Evolutionary conservation across 2,329 filamentous ascomycete genomes (phyloP), one percentile per base, ranked within the genome.

Genomic region (Sclerotinia trifoliorum): DNA sequence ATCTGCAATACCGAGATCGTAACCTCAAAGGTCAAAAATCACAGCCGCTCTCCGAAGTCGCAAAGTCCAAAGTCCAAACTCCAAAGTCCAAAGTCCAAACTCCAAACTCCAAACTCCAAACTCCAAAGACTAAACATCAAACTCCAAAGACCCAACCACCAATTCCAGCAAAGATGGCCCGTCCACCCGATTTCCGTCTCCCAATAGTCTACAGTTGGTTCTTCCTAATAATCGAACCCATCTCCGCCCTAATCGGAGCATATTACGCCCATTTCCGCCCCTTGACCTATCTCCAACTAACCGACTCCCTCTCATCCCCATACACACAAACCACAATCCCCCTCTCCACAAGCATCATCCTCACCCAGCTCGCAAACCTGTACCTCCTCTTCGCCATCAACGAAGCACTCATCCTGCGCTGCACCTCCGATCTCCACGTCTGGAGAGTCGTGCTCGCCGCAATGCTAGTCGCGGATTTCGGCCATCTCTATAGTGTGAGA

Each of bases 321-420:
- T 62, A 69, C 39, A 52, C 67, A 51, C 17, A 17, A 11, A 21
- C 26, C 42, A 65, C 65, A 19, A 57, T 89, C 8, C 86, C 90
- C 1, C 79, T 84, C 48, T 84, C 83, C 52, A 90, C 89, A 1
- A 84, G 86, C 13, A 86, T 93, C 69, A 87, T 87, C 52, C 82
- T 94, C 74, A 87, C 88, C 24, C 91, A 94, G 80, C 84, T 94
- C 44, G 90, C 89, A 55, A 94, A 93, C 78, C 82, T 94, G 71
- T 94, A 94, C 80, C 78, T 94, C 51, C 85, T 91, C 68, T 92
- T 94, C 78, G 87, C 90, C 67, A 79, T 94, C 75, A 92, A 90
- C 80, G 91, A 95, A 80, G 90, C 90, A 2, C 79, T 93, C 32
- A 88, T 94, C 17, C 83, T 94, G 71, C 88, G 92, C 54, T 83